Base-by-base conservation (phyloP, 1,139 yeast species). In the Hansenula lynferdii region DNA sequence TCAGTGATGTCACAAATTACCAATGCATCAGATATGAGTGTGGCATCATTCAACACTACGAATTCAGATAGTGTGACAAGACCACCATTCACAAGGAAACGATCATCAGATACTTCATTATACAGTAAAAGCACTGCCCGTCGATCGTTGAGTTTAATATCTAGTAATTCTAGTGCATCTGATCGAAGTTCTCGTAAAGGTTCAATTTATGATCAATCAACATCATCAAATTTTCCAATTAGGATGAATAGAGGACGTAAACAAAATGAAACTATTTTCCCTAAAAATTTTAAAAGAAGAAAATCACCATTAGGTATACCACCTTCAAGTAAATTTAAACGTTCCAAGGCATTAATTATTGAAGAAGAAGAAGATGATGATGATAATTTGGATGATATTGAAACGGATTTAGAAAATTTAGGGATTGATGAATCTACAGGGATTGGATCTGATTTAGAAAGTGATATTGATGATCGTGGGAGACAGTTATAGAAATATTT, bases 151-250 rank as follows among this genome's bases (percentile, higher is more conserved):
- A 62, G 68, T 31, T 42, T 60, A 15, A 58, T 62, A 21, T 65
- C 70, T 1, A 63, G 64, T 33, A 60, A 65, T n/a, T 66, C 72
- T 2, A 64, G 67, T 38, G 51, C 61, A 0, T 65, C 70, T 5
- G 71, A 67, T 34, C 52, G 59, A 34, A 63, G 69, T 33, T 65
- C 70, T 2, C 51, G 65, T 28, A 57, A 64, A 23, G 66, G 62
- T 34, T 67, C 71, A 3, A 56, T 65, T 31, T 65, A 65, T 42
- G 70, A 65, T 42, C 28, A 38, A 19, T 22, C 41, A 25, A 26
- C 38, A 9, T 35, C 42, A 20, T 29, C 31, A 19, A 20, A 20
- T 14, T 29, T 14, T 20, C n/a, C 14, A 11, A 28, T 35, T 15
- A 43, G n/a, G n/a, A n/a, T n/a, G n/a, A n/a, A 42, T 5, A 41